A percentile compares a stretch with the other conserved stretches of the same genome.
Conservation (phyloP, 148 eudicot genomes). For the Fallopia convolvulus region DNA sequence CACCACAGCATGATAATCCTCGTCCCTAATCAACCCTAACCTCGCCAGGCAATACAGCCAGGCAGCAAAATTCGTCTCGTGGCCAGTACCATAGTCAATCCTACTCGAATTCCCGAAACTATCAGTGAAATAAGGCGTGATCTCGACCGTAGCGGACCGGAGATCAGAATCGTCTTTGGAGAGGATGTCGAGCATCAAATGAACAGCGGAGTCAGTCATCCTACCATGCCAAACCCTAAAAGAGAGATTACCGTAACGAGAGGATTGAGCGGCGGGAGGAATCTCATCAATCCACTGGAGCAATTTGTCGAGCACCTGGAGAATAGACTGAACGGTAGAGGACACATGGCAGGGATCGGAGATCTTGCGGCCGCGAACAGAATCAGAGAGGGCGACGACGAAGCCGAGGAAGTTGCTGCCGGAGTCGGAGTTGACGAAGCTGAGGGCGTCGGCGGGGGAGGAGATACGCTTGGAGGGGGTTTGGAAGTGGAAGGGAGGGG, state of each 20-base stretch:
- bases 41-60: constrained; percentile 78
- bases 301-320: constrained; percentile 34
- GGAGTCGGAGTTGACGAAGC: constrained; percentile 36
- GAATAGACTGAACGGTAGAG: constrained; percentile 17
- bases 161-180: constrained; percentile 21
- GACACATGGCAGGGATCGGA: constrained; percentile 63
- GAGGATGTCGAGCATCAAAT: constrained; percentile 34
- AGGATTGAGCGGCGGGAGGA: constrained; percentile 49
- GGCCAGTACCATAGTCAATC: constrained; percentile 90
- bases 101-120: constrained; percentile 71
- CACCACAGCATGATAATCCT: constrained; percentile 78
- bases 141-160: constrained; percentile 34
- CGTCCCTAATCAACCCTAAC: constrained; percentile 59
- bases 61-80: constrained; percentile 87
- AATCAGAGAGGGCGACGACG: constrained; percentile 56
- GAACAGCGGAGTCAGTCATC: constrained; percentile 32
- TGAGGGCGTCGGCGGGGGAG: constrained; percentile 42
- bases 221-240: constrained; percentile 58
- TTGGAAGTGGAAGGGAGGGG: constrained; percentile 59
- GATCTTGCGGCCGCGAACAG: constrained; percentile 45
- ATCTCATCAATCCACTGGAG: constrained; percentile 38
- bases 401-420: constrained; percentile 65
- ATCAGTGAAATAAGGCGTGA: constrained; percentile 63
- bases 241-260: constrained; percentile 61
- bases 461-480: constrained; percentile 51